A percentile compares a stretch with the other conserved stretches of the same genome.
Evolutionary conservation across 2,329 filamentous ascomycete species (phyloP).

Genomic region (Venturiaceae sp.): DNA sequence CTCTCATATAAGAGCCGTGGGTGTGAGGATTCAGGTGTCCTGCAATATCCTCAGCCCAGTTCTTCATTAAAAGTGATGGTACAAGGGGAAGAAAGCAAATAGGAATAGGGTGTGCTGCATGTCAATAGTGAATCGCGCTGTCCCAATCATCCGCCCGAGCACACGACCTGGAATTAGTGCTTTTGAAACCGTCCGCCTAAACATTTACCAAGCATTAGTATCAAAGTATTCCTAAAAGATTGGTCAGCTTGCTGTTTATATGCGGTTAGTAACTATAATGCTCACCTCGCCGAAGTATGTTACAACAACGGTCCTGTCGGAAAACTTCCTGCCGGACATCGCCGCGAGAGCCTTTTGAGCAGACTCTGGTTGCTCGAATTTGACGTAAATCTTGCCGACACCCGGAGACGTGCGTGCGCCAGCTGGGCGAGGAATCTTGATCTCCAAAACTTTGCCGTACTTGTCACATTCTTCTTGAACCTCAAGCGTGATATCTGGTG

Average conservation of each 20-base stretch:
- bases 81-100: background rate
- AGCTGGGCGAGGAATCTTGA: conserved; percentile 85
- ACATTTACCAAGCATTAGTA: conserved; percentile 67
- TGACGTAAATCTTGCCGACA: conserved; percentile 96
- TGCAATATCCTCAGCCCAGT: conserved; percentile 1
- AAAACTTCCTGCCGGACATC: conserved; percentile 92
- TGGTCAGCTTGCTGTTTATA: conserved; percentile 8
- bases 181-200: background rate
- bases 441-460: conserved; percentile 72
- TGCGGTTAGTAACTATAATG: background rate
- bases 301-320: conserved; percentile 88
- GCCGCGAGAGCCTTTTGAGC: conserved; percentile 78
- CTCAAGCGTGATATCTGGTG: conserved; percentile 90
- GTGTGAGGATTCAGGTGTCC: background rate
- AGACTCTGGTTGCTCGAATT: conserved; percentile 69
- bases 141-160: background rate
- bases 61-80: background rate
- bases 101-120: background rate
- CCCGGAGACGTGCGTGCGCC: conserved; percentile 76
- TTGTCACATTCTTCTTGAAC: conserved; percentile 89
- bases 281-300: conserved; percentile 90
- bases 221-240: conserved; percentile 76
- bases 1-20: background rate
- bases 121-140: background rate
- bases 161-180: background rate